Evolutionary conservation across 2,329 filamentous ascomycete genomes (phyloP).

Genomic region (Fusarium sp.): DNA sequence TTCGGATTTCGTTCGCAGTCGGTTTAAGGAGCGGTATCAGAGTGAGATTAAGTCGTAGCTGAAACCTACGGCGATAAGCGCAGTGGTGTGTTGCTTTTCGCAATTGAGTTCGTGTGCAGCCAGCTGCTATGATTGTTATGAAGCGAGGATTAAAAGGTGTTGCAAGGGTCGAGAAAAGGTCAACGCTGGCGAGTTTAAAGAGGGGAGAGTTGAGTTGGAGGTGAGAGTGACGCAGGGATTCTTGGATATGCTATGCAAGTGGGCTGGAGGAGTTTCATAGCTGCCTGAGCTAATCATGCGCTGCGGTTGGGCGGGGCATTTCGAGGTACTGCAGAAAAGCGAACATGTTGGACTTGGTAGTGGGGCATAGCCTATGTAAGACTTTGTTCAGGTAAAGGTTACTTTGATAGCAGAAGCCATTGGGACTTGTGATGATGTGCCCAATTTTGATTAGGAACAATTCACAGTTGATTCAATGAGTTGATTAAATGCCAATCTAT

Average conservation of each 20-base stretch:
- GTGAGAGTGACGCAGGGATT: slow-evolving; percentile 45
- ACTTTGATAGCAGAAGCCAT: neutral
- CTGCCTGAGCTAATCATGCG: slow-evolving; percentile 45
- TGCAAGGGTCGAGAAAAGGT: slow-evolving; percentile 9
- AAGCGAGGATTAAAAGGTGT: neutral
- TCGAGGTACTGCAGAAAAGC: slow-evolving; percentile 23
- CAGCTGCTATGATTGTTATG: slow-evolving; percentile 28
- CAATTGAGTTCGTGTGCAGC: slow-evolving; percentile 20
- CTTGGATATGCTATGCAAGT: slow-evolving; percentile 19
- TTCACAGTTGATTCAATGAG: neutral
- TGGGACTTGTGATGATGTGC: neutral
- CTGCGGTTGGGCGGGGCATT: slow-evolving; percentile 17
- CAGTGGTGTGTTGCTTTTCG: neutral
- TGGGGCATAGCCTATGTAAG: slow-evolving; percentile 3
- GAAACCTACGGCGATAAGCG: neutral
- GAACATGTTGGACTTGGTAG: slow-evolving; percentile 8
- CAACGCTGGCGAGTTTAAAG: slow-evolving; percentile 25
- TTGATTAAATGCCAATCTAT: slow-evolving; percentile 24
- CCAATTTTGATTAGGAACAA: neutral
- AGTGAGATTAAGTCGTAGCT: neutral
- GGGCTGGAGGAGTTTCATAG: slow-evolving; percentile 43
- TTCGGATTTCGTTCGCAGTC: slow-evolving; percentile 1
- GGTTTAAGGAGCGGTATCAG: slow-evolving; percentile 7
- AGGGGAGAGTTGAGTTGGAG: slow-evolving; percentile 25
- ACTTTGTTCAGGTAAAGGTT: slow-evolving; percentile 3